Evolutionary conservation across 2,329 filamentous ascomycete genomes (phyloP), one percentile per base, ranked within the genome.

Genomic region (Teratosphaeria zuluensis): DNA sequence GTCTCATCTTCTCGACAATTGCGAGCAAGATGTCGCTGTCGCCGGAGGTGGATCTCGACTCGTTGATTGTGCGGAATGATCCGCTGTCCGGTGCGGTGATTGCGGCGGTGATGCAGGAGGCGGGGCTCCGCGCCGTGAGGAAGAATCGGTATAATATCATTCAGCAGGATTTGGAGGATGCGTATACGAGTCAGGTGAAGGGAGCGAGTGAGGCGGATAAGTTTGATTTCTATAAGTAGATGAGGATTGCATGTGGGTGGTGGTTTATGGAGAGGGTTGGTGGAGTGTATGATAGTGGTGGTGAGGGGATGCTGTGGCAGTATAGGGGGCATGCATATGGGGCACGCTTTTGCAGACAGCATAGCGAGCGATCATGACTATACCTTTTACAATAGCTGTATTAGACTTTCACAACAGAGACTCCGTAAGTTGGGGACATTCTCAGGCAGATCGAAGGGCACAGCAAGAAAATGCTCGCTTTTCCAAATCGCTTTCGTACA

Each of bases 101-200:
- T 73, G 92, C 94, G 54, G 94, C 94, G 56, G 96, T 99, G 73
- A 99, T 99, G 94, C 94, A 99, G 76, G 94, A 99, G 78, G 94
- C 94, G 33, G 94, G 94, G 65, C 81, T 99, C 66, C 84, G 92
- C 65, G 92, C 92, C 30, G 92, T 97, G 64, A 84, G 92, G 69
- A 97, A 96, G 85, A 97, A 99, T 77, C 82, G 94, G 69, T 99
- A 99, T 78, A 97, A 99, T 76, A 99, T 99, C 74, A 97, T 99
- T 70, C 94, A 99, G 80, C 85, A 83, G 63, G 94, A 99, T 77
- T 79, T 99, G 63, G 94, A 99, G 76, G 94, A 97, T 75, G 94
- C 94, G 52, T 99, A 99, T 76, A 92, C 91, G 46, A 90, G 87
- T 77, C 94, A 99, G 75, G 94, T 99, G 70, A 97, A 97, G 85